These are phyloP conservation scores for Toxicodendron radicans DNA, from an alignment of 345 rosid species.

Conservation along the genomic window DNA sequence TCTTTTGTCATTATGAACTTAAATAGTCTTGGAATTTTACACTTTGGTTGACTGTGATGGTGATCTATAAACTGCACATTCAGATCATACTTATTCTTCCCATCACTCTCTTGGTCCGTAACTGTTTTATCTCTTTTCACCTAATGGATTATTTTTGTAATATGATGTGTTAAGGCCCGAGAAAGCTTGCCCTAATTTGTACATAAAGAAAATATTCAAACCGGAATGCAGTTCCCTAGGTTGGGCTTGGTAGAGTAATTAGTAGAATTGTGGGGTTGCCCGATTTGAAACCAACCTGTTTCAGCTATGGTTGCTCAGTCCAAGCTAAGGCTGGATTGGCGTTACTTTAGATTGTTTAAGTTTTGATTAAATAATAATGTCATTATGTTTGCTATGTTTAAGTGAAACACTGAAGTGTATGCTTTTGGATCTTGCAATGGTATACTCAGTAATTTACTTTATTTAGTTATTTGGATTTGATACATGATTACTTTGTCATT, in stretches of 20 bases:
- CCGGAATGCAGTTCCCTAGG: background rate
- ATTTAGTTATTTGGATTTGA: background rate
- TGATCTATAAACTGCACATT: conserved; percentile 5
- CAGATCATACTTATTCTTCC: background rate
- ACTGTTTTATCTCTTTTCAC: background rate
- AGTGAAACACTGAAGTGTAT: background rate
- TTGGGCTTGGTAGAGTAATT: conserved; percentile 8
- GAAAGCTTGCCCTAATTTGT: background rate
- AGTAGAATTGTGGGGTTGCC: background rate
- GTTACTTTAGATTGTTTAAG: background rate
- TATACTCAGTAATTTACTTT: background rate
- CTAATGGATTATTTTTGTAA: background rate
- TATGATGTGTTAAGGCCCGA: background rate
- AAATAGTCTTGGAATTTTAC: conserved; percentile 19
- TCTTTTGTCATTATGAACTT: conserved; percentile 16
- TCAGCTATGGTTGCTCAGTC: background rate
- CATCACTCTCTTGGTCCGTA: background rate
- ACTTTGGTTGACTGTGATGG: conserved; percentile 10
- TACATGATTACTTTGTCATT: background rate
- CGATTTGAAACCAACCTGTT: background rate
- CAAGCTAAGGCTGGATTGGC: conserved; percentile 4
- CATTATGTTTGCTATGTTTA: background rate
- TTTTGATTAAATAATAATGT: background rate
- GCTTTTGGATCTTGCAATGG: background rate
- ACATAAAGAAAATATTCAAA: background rate